These are phyloP conservation scores for Lipomyces sp. DNA, from an alignment of 805 yeast genomes.

Conservation along the genomic window DNA sequence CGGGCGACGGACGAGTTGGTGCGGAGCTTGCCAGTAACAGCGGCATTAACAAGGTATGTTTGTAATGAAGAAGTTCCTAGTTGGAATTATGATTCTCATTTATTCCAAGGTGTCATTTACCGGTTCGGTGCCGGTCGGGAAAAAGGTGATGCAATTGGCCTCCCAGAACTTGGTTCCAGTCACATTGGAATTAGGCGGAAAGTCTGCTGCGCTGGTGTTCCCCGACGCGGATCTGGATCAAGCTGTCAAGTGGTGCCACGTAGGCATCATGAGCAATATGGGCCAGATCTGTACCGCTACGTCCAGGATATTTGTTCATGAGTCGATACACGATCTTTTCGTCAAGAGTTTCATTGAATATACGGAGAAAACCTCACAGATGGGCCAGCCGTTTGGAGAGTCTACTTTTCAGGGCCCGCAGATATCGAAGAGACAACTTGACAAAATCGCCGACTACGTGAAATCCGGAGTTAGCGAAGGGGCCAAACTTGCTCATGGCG, in stretches of 20 bases:
- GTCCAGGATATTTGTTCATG: slow-evolving; percentile 85
- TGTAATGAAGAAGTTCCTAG: no score
- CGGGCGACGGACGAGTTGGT: slow-evolving; percentile 74
- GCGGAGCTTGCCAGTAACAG: slow-evolving; percentile 59
- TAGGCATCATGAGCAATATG: slow-evolving; percentile 85
- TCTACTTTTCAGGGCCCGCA: slow-evolving; percentile 85
- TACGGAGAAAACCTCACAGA: slow-evolving; percentile 49
- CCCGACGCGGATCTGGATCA: slow-evolving; percentile 77
- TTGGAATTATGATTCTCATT: neutral
- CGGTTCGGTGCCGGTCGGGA: slow-evolving; percentile 89
- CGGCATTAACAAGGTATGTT: slow-evolving; percentile 64
- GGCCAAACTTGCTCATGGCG: slow-evolving; percentile 77
- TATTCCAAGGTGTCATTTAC: slow-evolving; percentile 72
- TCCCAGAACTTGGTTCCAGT: slow-evolving; percentile 68
- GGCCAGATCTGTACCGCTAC: slow-evolving; percentile 97
- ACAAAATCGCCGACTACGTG: slow-evolving; percentile 70
- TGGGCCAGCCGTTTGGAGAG: slow-evolving; percentile 78
- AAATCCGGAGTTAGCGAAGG: slow-evolving; percentile 78
- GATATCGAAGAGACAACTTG: slow-evolving; percentile 71
- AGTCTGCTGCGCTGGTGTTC: slow-evolving; percentile 85
- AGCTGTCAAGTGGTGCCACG: slow-evolving; percentile 68
- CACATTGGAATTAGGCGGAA: slow-evolving; percentile 93
- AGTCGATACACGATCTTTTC: slow-evolving; percentile 71
- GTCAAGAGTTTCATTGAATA: slow-evolving; percentile 53
- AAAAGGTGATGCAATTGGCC: slow-evolving; percentile 73